Conservation (phyloP, 129 eudicot genomes). For the Flaveria robusta region DNA sequence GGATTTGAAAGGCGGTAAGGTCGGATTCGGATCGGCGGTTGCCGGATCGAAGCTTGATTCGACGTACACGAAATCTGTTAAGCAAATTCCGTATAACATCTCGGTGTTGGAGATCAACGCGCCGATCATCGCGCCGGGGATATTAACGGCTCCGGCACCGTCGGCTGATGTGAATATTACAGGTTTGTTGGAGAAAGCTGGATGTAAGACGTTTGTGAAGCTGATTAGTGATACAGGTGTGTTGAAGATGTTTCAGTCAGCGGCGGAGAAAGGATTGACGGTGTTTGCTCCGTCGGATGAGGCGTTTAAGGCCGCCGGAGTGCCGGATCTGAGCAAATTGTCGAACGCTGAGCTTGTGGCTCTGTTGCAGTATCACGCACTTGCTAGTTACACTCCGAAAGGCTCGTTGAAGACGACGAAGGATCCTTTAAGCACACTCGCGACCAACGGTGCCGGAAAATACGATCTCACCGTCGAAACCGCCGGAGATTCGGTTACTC, state of each 20-base stretch:
- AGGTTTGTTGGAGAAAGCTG: constrained; percentile 46
- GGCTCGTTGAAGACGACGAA: constrained; percentile 71
- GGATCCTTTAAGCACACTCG: constrained; percentile 52
- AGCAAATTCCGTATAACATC: constrained; percentile 54
- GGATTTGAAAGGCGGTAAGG: constrained; percentile 75
- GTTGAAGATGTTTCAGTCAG: constrained; percentile 49
- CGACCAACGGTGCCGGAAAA: constrained; percentile 78
- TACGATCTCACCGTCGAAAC: constrained; percentile 50
- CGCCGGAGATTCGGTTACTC: constrained; percentile 72
- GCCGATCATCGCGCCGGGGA: constrained; percentile 53
- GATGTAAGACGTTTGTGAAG: constrained; percentile 56
- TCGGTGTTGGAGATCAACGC: constrained; percentile 39
- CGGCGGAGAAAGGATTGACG: constrained; percentile 62
- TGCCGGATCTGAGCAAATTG: constrained; percentile 66
- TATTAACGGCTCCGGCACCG: constrained; percentile 65
- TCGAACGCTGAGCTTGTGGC: constrained; percentile 71
- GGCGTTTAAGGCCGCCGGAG: constrained; percentile 66
- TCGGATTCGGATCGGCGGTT: constrained; percentile 78
- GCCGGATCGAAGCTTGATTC: constrained; percentile 67
- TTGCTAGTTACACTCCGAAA: constrained; percentile 58
- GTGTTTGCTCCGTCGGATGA: constrained; percentile 84
- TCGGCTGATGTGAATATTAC: constrained; percentile 58
- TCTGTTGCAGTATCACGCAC: constrained; percentile 70
- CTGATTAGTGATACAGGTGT: constrained; percentile 58
- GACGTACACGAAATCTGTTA: constrained; percentile 57